Evolutionary conservation across 192 early-diverging fungal genomes (phyloP).

Genomic region (Rhizophagus prolifer): DNA sequence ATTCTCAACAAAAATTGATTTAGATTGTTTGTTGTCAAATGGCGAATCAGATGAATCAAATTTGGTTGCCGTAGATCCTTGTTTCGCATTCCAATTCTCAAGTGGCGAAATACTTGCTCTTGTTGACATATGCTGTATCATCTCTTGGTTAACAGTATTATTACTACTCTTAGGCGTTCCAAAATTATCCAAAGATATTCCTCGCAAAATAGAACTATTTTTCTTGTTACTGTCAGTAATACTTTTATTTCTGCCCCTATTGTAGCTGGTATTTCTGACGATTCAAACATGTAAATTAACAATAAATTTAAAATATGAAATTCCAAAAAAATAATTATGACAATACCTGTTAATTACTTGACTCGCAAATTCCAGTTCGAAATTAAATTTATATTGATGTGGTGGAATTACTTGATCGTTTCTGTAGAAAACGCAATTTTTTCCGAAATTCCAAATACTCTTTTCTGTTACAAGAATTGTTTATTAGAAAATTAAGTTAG

Average conservation of each 20-base stretch:
- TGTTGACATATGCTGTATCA: neutral
- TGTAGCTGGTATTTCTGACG: neutral
- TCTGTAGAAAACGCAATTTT: neutral
- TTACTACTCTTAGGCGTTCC: neutral
- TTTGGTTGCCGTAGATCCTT: neutral
- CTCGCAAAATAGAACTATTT: neutral
- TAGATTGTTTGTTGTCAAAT: no score
- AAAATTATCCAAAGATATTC: neutral
- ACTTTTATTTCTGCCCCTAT: neutral
- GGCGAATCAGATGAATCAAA: neutral
- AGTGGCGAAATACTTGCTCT: neutral
- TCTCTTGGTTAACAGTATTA: neutral
- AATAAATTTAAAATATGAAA: no score
- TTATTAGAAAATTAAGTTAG: neutral
- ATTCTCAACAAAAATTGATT: neutral
- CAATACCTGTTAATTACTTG: neutral
- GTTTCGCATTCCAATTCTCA: neutral
- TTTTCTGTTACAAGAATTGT: neutral
- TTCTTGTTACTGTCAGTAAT: neutral
- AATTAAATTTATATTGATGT: neutral
- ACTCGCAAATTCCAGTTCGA: neutral
- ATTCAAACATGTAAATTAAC: neutral
- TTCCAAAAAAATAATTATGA: neutral
- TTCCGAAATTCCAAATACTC: neutral
- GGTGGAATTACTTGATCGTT: neutral